Evolutionary conservation across 2,329 filamentous ascomycete genomes (phyloP).

Genomic region (Neurospora sp.): DNA sequence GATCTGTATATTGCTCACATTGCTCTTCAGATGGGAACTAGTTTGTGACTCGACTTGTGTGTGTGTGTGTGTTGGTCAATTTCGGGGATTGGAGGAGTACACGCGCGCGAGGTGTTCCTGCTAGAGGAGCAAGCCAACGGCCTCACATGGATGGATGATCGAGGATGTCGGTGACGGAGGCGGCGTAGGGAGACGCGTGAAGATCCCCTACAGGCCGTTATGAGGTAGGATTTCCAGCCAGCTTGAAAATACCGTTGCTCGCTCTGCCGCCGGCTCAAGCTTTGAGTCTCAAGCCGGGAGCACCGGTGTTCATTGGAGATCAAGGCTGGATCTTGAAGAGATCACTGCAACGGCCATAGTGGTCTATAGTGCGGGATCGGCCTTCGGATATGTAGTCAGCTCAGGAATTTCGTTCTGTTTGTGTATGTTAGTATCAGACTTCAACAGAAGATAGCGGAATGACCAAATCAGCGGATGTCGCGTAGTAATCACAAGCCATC

Average conservation of each 20-base stretch:
- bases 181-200: not conserved
- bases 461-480: not conserved
- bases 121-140: constrained; percentile 92
- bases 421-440: not conserved
- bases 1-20: not conserved
- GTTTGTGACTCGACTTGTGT: not conserved
- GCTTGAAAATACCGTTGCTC: not conserved
- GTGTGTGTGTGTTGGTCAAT: not conserved
- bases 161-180: constrained; percentile 33
- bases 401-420: not conserved
- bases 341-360: not conserved
- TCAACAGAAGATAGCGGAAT: not conserved
- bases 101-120: constrained; percentile 85
- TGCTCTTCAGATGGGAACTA: not conserved
- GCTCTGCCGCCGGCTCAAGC: not conserved
- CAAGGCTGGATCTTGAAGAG: not conserved
- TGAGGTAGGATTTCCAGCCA: not conserved
- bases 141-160: constrained; percentile 71
- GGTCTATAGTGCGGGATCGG: not conserved
- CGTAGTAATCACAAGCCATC: not conserved
- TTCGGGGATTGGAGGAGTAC: constrained; percentile 78
- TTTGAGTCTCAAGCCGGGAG: not conserved
- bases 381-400: not conserved
- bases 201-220: not conserved
- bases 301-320: not conserved